Conservation (phyloP, 257 asterid species). For the Rauvolfia tetraphylla region DNA sequence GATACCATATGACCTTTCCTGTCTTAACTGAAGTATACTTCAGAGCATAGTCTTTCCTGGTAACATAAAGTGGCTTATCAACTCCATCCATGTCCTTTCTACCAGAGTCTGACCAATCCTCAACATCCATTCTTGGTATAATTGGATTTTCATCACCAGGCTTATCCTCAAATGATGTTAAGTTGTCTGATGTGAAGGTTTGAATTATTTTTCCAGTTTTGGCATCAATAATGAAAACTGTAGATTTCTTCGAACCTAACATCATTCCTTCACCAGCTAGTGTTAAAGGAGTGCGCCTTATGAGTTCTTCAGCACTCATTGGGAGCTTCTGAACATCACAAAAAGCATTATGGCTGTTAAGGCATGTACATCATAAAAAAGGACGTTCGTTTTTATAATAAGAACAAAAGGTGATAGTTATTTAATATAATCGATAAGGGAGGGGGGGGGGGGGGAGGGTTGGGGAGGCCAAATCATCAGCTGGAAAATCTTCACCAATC, state of each 20-base stretch:
- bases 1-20: slow-evolving; percentile 72
- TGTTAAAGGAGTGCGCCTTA: slow-evolving; percentile 61
- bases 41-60: slow-evolving; percentile 71
- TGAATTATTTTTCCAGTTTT: slow-evolving; percentile 65
- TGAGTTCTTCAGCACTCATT: slow-evolving; percentile 59
- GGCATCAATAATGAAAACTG: slow-evolving; percentile 68
- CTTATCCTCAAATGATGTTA: slow-evolving; percentile 32
- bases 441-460: too few relatives aligned
- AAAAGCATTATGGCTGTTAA: background rate
- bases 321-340: slow-evolving; percentile 51
- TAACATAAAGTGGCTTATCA: slow-evolving; percentile 62
- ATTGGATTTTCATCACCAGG: slow-evolving; percentile 44
- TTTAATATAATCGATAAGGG: background rate
- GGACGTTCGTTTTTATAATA: background rate
- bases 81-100: slow-evolving; percentile 30
- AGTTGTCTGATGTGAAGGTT: slow-evolving; percentile 50
- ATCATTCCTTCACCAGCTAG: slow-evolving; percentile 64
- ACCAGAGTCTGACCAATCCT: slow-evolving; percentile 46
- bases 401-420: background rate
- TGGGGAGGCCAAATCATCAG: background rate
- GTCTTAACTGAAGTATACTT: slow-evolving; percentile 59
- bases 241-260: slow-evolving; percentile 77
- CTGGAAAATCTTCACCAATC: background rate
- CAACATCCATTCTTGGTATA: slow-evolving; percentile 39
- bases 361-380: background rate